Conservation (phyloP, 306 rosid genomes). For the Cyclanthera cordifolia region DNA sequence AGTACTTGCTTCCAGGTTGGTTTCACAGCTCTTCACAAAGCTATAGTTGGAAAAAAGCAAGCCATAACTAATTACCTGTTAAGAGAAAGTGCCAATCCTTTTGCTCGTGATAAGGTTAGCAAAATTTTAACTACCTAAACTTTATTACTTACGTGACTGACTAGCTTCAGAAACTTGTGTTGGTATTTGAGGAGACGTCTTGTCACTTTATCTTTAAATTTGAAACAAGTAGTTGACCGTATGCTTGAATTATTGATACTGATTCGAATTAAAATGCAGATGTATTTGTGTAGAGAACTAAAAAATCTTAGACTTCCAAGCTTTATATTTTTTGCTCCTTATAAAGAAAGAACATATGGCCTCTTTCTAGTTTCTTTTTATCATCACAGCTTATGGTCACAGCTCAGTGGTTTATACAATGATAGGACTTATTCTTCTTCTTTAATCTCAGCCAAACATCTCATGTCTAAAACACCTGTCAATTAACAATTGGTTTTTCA, state of each 20-base stretch:
- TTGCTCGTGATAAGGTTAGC: constrained; percentile 68
- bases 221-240: not conserved
- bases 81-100: constrained; percentile 77
- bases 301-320: not conserved
- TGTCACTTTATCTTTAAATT: not conserved
- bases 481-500: no score
- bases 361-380: not conserved
- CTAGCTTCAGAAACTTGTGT: not conserved
- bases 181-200: not conserved
- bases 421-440: not conserved
- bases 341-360: not conserved
- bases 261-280: not conserved
- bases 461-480: not conserved
- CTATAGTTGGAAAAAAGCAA: constrained; percentile 68
- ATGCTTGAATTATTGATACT: not conserved
- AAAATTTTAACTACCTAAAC: not conserved
- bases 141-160: not conserved
- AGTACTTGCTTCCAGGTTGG: constrained; percentile 48
- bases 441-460: not conserved
- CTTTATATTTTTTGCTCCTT: not conserved
- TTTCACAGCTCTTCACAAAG: constrained; percentile 75
- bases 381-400: not conserved
- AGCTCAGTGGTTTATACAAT: no score
- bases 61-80: constrained; percentile 70
- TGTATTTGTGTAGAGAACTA: not conserved